Percentiles rank a stretch among this genome's conserved stretches.
Conservation (phyloP, 1,284 basidiomycete genomes). For the Hemileia vastatrix region DNA sequence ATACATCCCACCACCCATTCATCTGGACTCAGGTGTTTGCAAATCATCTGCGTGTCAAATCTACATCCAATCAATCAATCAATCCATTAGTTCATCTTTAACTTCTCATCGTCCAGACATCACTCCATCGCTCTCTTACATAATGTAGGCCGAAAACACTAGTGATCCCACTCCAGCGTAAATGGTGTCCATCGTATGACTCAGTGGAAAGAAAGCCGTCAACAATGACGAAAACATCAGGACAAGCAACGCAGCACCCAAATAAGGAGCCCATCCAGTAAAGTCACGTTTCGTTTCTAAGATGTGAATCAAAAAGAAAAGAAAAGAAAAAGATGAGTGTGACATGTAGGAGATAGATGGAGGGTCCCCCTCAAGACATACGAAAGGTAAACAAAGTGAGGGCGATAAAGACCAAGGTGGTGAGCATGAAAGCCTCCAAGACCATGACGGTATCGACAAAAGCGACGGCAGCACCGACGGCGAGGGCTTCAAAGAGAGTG, state of each 20-base stretch:
- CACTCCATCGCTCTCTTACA: neutral
- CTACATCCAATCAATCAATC: no score
- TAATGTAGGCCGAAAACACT: conserved; percentile 18
- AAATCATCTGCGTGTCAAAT: conserved; percentile 23
- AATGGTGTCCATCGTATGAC: conserved; percentile 18
- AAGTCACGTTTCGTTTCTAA: conserved; percentile 21
- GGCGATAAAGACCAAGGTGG: conserved; percentile 17
- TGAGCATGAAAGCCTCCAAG: conserved; percentile 14
- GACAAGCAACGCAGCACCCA: conserved; percentile 16
- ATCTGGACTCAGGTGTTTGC: conserved; percentile 20
- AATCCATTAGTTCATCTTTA: no score
- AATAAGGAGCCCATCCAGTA: conserved; percentile 16
- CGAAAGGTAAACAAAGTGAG: conserved; percentile 18
- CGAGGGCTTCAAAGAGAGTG: conserved; percentile 18
- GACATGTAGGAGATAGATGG: no score
- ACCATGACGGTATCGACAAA: conserved; percentile 19
- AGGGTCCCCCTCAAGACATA: no score
- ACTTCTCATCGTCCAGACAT: no score
- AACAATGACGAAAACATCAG: conserved; percentile 22
- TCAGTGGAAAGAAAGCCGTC: conserved; percentile 21
- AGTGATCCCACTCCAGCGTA: conserved; percentile 17
- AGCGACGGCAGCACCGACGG: conserved; percentile 16
- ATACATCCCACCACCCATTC: conserved; percentile 22
- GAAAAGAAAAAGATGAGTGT: neutral
- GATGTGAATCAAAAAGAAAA: neutral